A percentile compares a stretch with the other conserved stretches of the same genome.
These are phyloP conservation scores for Spathaspora hagerdaliae DNA, from an alignment of 805 yeast species.

Conservation along the genomic window DNA sequence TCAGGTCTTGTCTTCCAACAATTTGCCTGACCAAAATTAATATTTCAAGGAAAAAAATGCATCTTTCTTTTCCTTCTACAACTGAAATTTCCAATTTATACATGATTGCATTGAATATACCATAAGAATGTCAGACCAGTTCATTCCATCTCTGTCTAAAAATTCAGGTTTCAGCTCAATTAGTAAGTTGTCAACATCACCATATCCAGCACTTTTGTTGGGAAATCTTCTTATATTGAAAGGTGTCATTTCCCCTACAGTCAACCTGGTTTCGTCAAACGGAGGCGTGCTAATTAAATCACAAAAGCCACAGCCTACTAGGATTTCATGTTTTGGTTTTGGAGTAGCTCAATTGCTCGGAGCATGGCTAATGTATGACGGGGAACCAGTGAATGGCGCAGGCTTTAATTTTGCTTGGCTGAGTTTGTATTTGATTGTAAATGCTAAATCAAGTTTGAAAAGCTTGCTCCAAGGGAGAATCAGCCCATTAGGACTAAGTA, in stretches of 20 bases:
- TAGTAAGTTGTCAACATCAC: slow-evolving; percentile 5
- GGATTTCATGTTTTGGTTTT: slow-evolving; percentile 47
- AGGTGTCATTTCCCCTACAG: neutral
- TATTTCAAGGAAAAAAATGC: no score
- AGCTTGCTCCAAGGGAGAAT: slow-evolving; percentile 53
- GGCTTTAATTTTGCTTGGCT: slow-evolving; percentile 85
- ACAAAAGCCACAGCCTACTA: slow-evolving; percentile 26
- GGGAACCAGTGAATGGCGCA: slow-evolving; percentile 72
- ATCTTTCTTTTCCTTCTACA: no score
- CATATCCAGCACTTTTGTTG: slow-evolving; percentile 7
- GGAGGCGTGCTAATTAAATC: slow-evolving; percentile 2
- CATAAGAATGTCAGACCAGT: no score
- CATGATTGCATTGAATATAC: no score
- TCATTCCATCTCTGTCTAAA: no score
- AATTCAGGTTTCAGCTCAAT: neutral
- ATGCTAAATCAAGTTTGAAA: slow-evolving; percentile 55
- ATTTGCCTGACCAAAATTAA: no score
- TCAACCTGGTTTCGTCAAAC: neutral
- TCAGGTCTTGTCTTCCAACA: no score
- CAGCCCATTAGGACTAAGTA: slow-evolving; percentile 57
- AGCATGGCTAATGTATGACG: slow-evolving; percentile 71
- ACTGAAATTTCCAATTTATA: no score
- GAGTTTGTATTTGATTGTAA: slow-evolving; percentile 64
- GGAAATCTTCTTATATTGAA: slow-evolving; percentile 5
- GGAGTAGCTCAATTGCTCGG: slow-evolving; percentile 64